Evolutionary conservation across 2,329 filamentous ascomycete genomes (phyloP).

Genomic region (Stagonosporopsis chrysanthemi): DNA sequence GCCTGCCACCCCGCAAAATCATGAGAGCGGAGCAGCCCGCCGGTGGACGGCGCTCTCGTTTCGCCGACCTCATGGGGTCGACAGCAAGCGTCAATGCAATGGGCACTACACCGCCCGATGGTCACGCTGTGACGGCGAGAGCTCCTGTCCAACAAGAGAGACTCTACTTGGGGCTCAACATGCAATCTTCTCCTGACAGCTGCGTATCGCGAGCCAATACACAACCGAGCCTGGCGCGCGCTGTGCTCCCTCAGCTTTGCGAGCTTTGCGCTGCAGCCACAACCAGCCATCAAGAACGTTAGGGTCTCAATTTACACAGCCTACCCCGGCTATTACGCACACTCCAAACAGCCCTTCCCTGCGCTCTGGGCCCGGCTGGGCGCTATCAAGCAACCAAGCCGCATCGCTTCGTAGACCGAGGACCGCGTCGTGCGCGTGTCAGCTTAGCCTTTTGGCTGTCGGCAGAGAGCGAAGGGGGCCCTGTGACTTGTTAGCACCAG

Average conservation of each 20-base stretch:
- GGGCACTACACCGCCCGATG: conserved; percentile 8
- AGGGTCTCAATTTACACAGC: conserved; percentile 28
- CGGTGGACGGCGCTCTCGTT: conserved; percentile 35
- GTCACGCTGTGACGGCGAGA: conserved; percentile 17
- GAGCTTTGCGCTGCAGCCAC: conserved; percentile 28
- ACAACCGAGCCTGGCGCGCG: conserved; percentile 10
- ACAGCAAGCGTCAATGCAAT: conserved; percentile 21
- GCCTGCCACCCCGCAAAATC: conserved; percentile 24
- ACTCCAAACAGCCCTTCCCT: conserved; percentile 21
- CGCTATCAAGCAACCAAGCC: conserved; percentile 32
- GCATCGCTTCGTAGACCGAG: conserved; percentile 25
- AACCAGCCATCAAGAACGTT: conserved; percentile 14
- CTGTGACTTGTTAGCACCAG: conserved; percentile 31
- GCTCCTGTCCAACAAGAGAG: conserved; percentile 1
- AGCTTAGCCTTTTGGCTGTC: conserved; percentile 38
- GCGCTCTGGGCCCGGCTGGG: conserved; percentile 26
- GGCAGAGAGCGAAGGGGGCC: conserved; percentile 31
- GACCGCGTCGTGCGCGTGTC: conserved; percentile 31
- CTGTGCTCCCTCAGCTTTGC: conserved; percentile 17
- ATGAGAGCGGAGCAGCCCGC: conserved; percentile 15
- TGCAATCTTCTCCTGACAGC: conserved; percentile 3
- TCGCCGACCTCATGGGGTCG: conserved; percentile 34
- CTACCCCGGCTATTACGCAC: conserved; percentile 28
- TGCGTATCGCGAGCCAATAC: conserved; percentile 22
- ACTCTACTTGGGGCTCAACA: neutral